phyloP scores from a whole-genome alignment of 179 eudicot genomes.

The Amaranthus tricolor region DNA sequence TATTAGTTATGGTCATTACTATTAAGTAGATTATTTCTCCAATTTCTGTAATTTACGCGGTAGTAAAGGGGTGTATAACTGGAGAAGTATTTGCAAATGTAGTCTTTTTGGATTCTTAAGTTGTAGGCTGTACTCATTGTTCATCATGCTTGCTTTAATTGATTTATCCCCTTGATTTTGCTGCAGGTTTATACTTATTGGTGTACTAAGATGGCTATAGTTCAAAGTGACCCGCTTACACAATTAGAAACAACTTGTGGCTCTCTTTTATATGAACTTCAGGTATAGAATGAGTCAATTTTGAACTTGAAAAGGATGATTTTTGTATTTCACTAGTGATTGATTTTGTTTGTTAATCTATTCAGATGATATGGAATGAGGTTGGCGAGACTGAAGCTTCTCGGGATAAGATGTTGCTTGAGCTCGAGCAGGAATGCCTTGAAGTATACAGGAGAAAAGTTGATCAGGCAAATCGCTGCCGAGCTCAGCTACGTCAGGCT shows the following conservation, averaged over 20 bases:
- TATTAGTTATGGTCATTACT: too few relatives aligned
- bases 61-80: too few relatives aligned
- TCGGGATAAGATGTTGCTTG: slow-evolving; percentile 72
- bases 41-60: too few relatives aligned
- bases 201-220: slow-evolving; percentile 39
- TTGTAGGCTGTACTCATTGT: too few relatives aligned
- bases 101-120: too few relatives aligned
- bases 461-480: slow-evolving; percentile 70
- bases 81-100: too few relatives aligned
- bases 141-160: background rate
- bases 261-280: slow-evolving; percentile 80
- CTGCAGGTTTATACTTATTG: slow-evolving; percentile 7
- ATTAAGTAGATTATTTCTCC: too few relatives aligned
- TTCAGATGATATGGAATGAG: slow-evolving; percentile 92
- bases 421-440: slow-evolving; percentile 82
- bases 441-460: slow-evolving; percentile 93
- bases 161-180: slow-evolving; percentile 9
- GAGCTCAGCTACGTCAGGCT: slow-evolving; percentile 87
- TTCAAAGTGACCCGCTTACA: slow-evolving; percentile 50
- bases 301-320: slow-evolving; percentile 32
- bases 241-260: slow-evolving; percentile 90
- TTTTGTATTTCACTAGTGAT: slow-evolving; percentile 32
- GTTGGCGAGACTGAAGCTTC: slow-evolving; percentile 78
- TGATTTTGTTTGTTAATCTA: slow-evolving; percentile 3
- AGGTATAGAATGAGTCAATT: slow-evolving; percentile 42